Base-by-base conservation (phyloP, 2,329 filamentous ascomycete genomes). In the Dothidotthia symphoricarpi region DNA sequence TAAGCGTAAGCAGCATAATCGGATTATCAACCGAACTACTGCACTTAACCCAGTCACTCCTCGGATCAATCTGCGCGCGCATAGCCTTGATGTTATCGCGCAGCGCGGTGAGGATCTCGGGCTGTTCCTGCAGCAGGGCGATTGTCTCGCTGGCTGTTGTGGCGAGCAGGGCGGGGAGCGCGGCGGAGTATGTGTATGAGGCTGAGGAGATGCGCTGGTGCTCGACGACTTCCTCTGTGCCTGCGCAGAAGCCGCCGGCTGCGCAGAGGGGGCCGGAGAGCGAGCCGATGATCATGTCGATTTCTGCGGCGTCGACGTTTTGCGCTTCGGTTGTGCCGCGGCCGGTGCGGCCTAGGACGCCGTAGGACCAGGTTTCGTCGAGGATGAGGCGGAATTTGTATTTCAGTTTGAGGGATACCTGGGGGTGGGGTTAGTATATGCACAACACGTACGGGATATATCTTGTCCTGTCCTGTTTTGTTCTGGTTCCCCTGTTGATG, bases 381-480 rank as follows among this genome's bases (percentile, higher is more conserved):
- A 98, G 82, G 51, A 97, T 95, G 39, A 98, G 80, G 57, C 93
- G 88, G 74, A 97, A 98, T 72, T 96, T 98, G 78, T 97, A 96
- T 66, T 86, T 87, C 53, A 90, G 82, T 70, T 96, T 96, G 53
- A 98, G 76, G 64, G 95, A 91, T 48, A 97, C 76, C 85, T 88
- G 51, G 3, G 15, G 5, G 4, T 12, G 16, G 13, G 6, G 39
- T 57, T 34, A 53, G 47, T 25, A 34, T 16, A 14, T 12, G 11
- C 19, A 15, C 10, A 2, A 12, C 16, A 16, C 11, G 7, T 15
- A 12, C 10, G 12, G 13, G 12, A 27, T 15, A 8, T 34, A 13
- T 15, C 24, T 7, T 25, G 12, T 25, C 24, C 7, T 25, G n/a
- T n/a, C n/a, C n/a, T 22, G 11, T 31, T 3, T 10, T 25, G 26